Evolutionary conservation across 257 asterid genomes (phyloP), one percentile per base, ranked within the genome.

Genomic region (Vinca minor): DNA sequence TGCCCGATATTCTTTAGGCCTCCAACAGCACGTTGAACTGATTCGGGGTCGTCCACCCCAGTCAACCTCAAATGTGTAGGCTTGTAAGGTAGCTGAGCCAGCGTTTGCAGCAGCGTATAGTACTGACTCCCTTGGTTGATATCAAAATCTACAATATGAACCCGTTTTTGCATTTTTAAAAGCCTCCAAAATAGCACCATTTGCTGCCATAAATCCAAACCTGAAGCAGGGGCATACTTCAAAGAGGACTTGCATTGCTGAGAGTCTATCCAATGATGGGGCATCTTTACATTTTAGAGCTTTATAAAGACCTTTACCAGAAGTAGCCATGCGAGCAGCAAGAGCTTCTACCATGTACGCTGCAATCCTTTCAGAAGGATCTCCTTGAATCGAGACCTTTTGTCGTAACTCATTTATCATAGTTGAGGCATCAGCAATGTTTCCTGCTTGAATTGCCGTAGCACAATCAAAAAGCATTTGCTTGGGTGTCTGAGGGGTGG

Each of bases 341-440:
- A 92, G 80, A 2, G 98, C 96, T 72, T 92, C 98, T 1, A 92
- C 96, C 96, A 89, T 85, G 74, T 92, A 92, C 0, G 98, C 96
- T 10, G 96, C 98, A 55, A 87, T 82, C 60, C 96, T 74, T 52
- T 80, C 96, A 7, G 84, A 65, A 17, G 95, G 98, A n/a, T 89
- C 96, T 38, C 96, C 96, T 46, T 85, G 85, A 62, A 92, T 89
- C 0, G 98, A 85, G 69, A 89, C 96, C 72, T 71, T 76, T 50
- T 83, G 86, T 23, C 96, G 81, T 61, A 92, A 93, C 74, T 76
- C 67, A 29, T 76, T 73, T 35, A 92, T 89, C 73, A 85, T 77
- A 18, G 53, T 50, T 2, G 83, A 76, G 0, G 96, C 96, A 65
- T 82, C 77, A 32, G 68, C 76, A 11, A 76, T 68, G 21, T 77